phyloP scores from a whole-genome alignment of 2,329 filamentous ascomycete genomes.

The Exserohilum turcica region DNA sequence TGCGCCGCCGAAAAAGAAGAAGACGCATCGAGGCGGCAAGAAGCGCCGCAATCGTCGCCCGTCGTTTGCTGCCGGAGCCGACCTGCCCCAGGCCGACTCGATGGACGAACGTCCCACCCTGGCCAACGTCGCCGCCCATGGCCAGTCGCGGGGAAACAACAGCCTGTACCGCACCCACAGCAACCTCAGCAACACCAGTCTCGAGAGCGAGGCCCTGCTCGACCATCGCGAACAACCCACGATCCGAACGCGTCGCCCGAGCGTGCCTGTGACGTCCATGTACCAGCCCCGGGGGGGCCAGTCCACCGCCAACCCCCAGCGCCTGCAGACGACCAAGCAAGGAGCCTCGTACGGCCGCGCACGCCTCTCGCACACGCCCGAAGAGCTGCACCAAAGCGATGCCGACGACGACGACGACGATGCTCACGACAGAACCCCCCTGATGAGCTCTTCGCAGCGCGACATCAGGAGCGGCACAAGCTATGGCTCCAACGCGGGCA shows the following conservation, averaged over 20 bases:
- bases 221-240: constrained; percentile 72
- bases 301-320: constrained; percentile 25
- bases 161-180: constrained; percentile 60
- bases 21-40: constrained; percentile 76
- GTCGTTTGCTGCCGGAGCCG: constrained; percentile 69
- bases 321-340: constrained; percentile 16
- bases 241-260: constrained; percentile 50
- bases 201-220: constrained; percentile 85
- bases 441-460: constrained; percentile 53
- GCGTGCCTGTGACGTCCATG: constrained; percentile 47
- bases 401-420: constrained; percentile 51
- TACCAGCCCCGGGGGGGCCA: constrained; percentile 36
- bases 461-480: constrained; percentile 40
- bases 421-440: constrained; percentile 60
- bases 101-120: constrained; percentile 59
- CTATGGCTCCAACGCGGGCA: constrained; percentile 42
- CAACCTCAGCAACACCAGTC: constrained; percentile 79
- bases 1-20: constrained; percentile 60
- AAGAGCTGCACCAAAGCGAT: constrained; percentile 52
- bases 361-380: constrained; percentile 38
- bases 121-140: constrained; percentile 43
- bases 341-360: constrained; percentile 29
- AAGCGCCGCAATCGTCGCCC: constrained; percentile 77
- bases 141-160: constrained; percentile 46
- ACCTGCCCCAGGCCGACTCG: constrained; percentile 61